Base-by-base conservation (phyloP, 2,329 filamentous ascomycete genomes). In the Pseudonectria foliicola region DNA sequence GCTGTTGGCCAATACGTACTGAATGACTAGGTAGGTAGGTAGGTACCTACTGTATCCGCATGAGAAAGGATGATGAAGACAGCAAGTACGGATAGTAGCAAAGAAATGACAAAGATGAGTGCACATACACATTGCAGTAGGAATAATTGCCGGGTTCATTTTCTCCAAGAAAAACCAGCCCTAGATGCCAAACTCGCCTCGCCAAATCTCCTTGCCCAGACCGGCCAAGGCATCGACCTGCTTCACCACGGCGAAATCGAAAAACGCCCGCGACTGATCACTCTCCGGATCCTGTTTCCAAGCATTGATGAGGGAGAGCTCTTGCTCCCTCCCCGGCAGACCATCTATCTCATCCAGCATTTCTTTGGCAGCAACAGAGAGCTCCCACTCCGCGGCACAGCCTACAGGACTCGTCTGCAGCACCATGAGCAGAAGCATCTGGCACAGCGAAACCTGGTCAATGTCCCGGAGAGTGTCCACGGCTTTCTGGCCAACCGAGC, bases 401-500 rank as follows among this genome's bases (percentile, higher is more conserved):
- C 60, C 66, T 18, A 53, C 44, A 0, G 63, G 63, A 2, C 59
- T 63, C 29, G 66, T 62, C 21, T 61, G 54, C 13, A 67, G 43
- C 10, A 71, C 60, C 46, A 79, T 61, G 25, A 66, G 56, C 35
- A 77, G 56, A 11, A 78, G 50, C 35, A 68, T 67, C 45, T 78
- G 71, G 41, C 68, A 71, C 32, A 76, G 55, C 8, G 67, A 70
- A 3, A 73, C 63, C 41, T 72, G 71, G 37, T 77, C 73, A 8
- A 71, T 63, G 12, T 62, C 59, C 4, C 53, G 50, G 13, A 76
- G 46, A 0, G 50, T 40, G 13, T 62, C 45, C 1, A 56, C 45
- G 11, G 46, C 42, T 32, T 48, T 38, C 29, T 45, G 29, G 13
- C 51, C 47, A n/a, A 57, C 32, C 33, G 39, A 34, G 27, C 41